Conservation (phyloP, 2,329 filamentous ascomycete species). For the Raffaelea albimanens region DNA sequence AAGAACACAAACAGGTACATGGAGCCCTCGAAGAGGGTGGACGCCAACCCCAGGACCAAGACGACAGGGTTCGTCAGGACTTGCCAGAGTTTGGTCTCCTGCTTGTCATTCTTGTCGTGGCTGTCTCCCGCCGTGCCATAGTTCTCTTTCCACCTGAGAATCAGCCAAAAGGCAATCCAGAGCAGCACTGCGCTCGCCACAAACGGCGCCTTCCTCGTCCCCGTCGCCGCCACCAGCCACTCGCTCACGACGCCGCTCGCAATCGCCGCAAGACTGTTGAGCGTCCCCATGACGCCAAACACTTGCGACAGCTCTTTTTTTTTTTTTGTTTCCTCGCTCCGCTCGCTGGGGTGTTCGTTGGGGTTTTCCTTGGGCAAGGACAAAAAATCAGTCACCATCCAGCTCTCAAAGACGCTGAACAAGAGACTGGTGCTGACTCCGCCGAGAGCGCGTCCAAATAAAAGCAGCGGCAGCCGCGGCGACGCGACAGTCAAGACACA, state of each 20-base stretch:
- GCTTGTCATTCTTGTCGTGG: no score
- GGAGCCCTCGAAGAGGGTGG: slow-evolving; percentile 47
- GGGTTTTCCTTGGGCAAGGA: no score
- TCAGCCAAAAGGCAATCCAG: slow-evolving; percentile 30
- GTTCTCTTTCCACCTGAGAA: slow-evolving; percentile 17
- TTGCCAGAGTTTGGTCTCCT: background rate
- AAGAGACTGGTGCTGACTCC: slow-evolving; percentile 47
- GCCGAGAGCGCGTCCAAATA: slow-evolving; percentile 42
- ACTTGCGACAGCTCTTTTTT: slow-evolving; percentile 31
- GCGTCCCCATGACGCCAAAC: slow-evolving; percentile 40
- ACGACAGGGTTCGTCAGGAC: slow-evolving; percentile 32
- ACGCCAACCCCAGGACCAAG: slow-evolving; percentile 38
- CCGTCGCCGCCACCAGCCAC: slow-evolving; percentile 33
- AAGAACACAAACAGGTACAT: slow-evolving; percentile 52
- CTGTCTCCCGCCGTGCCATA: background rate
- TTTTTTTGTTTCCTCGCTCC: background rate
- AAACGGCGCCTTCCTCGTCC: slow-evolving; percentile 43
- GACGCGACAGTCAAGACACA: slow-evolving; percentile 29
- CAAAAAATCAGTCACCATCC: slow-evolving; percentile 49
- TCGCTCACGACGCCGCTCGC: slow-evolving; percentile 41
- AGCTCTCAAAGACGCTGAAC: slow-evolving; percentile 51
- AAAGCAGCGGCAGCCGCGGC: slow-evolving; percentile 30
- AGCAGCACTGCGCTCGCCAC: slow-evolving; percentile 27
- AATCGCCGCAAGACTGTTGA: slow-evolving; percentile 48
- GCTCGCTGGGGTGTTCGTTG: no score